These are phyloP conservation scores for Aleurites moluccanus DNA, from an alignment of 441 rosid genomes.

Conservation along the genomic window DNA sequence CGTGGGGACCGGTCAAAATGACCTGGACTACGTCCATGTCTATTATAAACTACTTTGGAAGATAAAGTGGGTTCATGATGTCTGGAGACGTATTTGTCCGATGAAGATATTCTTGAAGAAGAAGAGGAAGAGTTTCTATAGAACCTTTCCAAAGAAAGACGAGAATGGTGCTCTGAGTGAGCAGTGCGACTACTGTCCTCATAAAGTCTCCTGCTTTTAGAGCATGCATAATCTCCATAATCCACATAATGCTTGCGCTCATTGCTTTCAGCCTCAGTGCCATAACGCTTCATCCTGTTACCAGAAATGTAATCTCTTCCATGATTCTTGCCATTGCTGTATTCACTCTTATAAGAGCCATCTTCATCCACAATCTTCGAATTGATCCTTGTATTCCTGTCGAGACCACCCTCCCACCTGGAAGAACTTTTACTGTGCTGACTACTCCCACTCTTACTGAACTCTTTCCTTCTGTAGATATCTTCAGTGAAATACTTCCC, in stretches of 20 bases:
- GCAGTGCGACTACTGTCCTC: conserved; percentile 63
- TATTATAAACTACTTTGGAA: conserved; percentile 70
- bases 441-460: conserved; percentile 43
- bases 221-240: conserved; percentile 58
- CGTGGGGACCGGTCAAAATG: conserved; percentile 76
- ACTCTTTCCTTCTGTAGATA: conserved; percentile 61
- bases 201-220: conserved; percentile 75
- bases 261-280: conserved; percentile 60
- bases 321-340: conserved; percentile 59
- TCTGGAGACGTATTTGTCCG: conserved; percentile 74
- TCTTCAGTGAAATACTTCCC: conserved; percentile 65
- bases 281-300: conserved; percentile 79
- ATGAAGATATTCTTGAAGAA: conserved; percentile 56
- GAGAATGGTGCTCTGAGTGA: conserved; percentile 63
- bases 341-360: conserved; percentile 56
- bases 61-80: conserved; percentile 67
- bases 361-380: conserved; percentile 84
- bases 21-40: conserved; percentile 79
- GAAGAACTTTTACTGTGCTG: conserved; percentile 48
- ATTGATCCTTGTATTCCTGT: conserved; percentile 59
- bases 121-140: conserved; percentile 49
- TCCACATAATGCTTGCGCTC: conserved; percentile 73
- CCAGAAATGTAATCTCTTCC: conserved; percentile 64
- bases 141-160: conserved; percentile 62
- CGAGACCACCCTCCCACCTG: conserved; percentile 66